Percentiles rank a stretch among this genome's conserved stretches.
These are phyloP conservation scores for Spiraea crenata DNA, from an alignment of 331 rosid species.

Conservation along the genomic window DNA sequence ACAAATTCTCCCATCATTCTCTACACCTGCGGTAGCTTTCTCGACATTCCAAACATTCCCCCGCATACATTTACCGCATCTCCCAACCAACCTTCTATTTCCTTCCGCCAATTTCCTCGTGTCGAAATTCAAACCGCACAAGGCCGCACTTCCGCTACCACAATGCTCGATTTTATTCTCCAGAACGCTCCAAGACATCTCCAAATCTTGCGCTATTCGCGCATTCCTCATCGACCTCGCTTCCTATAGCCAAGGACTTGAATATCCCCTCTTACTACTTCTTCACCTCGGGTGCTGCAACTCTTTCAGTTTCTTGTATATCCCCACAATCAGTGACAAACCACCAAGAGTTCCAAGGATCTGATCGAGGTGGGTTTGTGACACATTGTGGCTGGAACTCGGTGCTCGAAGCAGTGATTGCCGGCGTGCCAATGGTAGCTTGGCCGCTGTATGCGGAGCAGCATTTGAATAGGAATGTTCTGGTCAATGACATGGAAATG, in stretches of 20 bases:
- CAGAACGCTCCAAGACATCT: constrained; percentile 37
- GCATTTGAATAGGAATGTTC: constrained; percentile 16
- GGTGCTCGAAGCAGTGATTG: constrained; percentile 21
- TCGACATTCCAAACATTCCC: constrained; percentile 28
- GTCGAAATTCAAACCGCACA: neutral
- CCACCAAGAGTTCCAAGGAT: constrained; percentile 32
- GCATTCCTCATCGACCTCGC: constrained; percentile 48
- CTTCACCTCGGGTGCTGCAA: constrained; percentile 48
- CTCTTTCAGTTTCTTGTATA: constrained; percentile 24
- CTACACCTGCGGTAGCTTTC: constrained; percentile 35
- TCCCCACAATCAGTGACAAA: constrained; percentile 28
- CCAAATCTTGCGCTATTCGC: constrained; percentile 5
- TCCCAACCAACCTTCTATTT: constrained; percentile 41
- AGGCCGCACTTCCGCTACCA: neutral
- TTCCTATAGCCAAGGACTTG: constrained; percentile 11
- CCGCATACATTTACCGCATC: constrained; percentile 40
- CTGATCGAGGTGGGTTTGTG: constrained; percentile 26
- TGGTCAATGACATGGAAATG: constrained; percentile 20
- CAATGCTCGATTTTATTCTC: constrained; percentile 24
- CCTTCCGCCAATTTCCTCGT: constrained; percentile 47
- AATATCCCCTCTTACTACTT: constrained; percentile 47
- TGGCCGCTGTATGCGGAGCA: constrained; percentile 37
- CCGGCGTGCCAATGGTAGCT: constrained; percentile 28
- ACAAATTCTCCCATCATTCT: constrained; percentile 35
- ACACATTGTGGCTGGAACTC: constrained; percentile 34